Conservation (phyloP, 2,329 filamentous ascomycete species). For the Fusarium pseudocircinatum region DNA sequence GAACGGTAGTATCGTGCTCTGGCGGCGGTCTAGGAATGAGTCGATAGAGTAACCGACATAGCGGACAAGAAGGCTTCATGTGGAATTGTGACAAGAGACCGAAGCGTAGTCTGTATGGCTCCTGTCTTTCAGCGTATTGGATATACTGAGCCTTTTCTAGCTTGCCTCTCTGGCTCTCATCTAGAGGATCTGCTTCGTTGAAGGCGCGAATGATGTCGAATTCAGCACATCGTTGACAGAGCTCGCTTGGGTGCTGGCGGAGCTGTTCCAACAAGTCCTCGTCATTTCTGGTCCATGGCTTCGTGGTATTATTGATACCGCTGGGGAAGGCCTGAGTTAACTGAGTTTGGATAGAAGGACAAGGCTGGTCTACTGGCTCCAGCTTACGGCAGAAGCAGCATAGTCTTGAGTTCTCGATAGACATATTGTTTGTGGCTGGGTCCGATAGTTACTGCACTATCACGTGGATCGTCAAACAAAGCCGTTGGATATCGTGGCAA, state of each 20-base stretch:
- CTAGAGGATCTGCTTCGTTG: background rate
- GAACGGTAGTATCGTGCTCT: background rate
- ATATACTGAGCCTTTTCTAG: background rate
- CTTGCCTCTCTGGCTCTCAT: background rate
- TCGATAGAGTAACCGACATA: background rate
- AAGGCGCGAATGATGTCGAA: background rate
- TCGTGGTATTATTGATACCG: accelerated
- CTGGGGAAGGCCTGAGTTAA: background rate
- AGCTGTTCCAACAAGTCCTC: background rate
- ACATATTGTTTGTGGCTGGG: background rate
- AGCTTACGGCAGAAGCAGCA: background rate
- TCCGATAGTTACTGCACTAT: background rate
- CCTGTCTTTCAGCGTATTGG: background rate
- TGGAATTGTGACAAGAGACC: background rate
- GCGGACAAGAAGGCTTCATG: background rate
- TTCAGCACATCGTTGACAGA: background rate
- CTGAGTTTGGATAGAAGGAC: background rate
- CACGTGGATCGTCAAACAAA: too few species aligned
- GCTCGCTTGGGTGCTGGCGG: background rate
- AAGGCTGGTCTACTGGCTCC: background rate
- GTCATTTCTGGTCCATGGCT: background rate
- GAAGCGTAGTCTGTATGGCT: background rate
- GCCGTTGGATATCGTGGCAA: accelerated
- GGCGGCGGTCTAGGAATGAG: background rate
- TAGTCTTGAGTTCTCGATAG: background rate